Evolutionary conservation across 441 rosid species (phyloP), one percentile per base, ranked within the genome.

Genomic region (Metrosideros polymorpha): DNA sequence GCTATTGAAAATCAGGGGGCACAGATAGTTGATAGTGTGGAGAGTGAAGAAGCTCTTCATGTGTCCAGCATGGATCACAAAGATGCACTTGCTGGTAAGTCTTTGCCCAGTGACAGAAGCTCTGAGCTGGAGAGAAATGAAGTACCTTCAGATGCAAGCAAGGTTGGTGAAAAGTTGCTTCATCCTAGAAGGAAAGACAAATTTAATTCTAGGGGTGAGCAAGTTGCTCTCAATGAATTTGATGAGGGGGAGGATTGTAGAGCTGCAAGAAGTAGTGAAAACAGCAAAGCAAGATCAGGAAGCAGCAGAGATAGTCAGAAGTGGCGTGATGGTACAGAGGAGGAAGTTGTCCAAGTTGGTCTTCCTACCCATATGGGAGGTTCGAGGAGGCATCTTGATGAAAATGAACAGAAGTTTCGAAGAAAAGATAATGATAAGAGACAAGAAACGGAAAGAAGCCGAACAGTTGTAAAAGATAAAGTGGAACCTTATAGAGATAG

Each of bases 201-300:
- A 77, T 27, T 77, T 87, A 89, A 71, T 87, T 93, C 95, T 88
- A 90, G 82, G 86, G 86, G 83, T 47, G 95, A 91, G 77, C 92
- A 86, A 75, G 85, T 89, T 85, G 91, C 83, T 79, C 88, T 86
- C 71, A 93, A 92, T 87, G 97, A 94, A 88, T 52, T 85, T 57
- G 97, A 95, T 85, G 96, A 92, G 76, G 95, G 89, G 55, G 99
- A 94, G 82, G 98, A 94, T 71, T 90, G 92, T 45, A 95, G 91
- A 91, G 95, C 95, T 83, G 98, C 96, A 84, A 95, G 98, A 93
- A 95, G 98, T 91, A 95, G 98, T 86, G 99, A 95, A 87, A 93
- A 92, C 89, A 95, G 98, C 91, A 95, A 96, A 95, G 97, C 94
- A 85, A 94, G 95, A 91, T 94, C 98, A 77, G 96, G 94, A 51